These are phyloP conservation scores for Laburnicola sp. DNA, from an alignment of 2,329 filamentous ascomycete genomes.

Conservation along the genomic window DNA sequence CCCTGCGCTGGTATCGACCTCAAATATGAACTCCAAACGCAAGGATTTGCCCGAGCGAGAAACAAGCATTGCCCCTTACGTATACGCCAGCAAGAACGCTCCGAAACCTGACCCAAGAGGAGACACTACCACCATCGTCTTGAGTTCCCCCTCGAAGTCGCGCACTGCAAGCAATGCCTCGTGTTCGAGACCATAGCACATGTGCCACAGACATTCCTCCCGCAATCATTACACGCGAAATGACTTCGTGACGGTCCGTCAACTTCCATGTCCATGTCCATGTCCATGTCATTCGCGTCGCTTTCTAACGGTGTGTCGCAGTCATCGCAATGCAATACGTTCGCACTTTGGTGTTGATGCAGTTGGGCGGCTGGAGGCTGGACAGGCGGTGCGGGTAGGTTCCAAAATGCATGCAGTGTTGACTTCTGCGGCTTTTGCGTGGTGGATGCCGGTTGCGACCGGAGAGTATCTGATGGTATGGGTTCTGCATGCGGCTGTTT, in stretches of 20 bases:
- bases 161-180: conserved; percentile 49
- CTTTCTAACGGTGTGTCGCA: conserved; percentile 45
- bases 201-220: conserved; percentile 46
- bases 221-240: conserved; percentile 45
- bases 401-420: conserved; percentile 55
- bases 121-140: conserved; percentile 19
- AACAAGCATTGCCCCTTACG: too few species aligned
- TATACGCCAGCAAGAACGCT: neutral
- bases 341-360: conserved; percentile 11
- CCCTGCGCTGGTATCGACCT: too few species aligned
- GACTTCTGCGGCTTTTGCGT: conserved; percentile 44
- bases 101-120: neutral
- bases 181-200: conserved; percentile 47
- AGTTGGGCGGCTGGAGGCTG: conserved; percentile 22
- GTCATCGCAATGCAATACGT: conserved; percentile 48
- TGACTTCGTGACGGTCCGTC: conserved; percentile 26
- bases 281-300: conserved; percentile 41
- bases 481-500: conserved; percentile 35
- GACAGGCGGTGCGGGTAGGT: conserved; percentile 41
- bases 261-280: conserved; percentile 45
- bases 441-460: conserved; percentile 12
- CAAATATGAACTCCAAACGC: too few species aligned
- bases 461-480: conserved; percentile 27
- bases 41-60: too few species aligned
- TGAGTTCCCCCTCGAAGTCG: conserved; percentile 24